These are phyloP conservation scores for Pseudisothecium myosuroides DNA, from an alignment of 225 moss, liverwort and hornwort genomes.

Conservation along the genomic window DNA sequence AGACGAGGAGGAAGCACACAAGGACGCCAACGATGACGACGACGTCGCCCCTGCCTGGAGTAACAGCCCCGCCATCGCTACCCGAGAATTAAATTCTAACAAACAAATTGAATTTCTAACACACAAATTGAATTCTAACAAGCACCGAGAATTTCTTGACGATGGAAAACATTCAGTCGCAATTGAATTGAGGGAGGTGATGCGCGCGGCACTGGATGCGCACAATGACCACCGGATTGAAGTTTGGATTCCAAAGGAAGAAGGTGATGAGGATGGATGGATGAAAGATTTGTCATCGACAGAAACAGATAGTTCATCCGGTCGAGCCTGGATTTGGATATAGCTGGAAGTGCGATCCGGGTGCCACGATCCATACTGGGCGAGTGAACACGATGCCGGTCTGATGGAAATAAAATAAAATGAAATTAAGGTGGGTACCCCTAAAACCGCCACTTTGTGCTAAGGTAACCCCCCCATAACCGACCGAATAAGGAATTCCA, in stretches of 20 bases:
- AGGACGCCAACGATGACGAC: background rate
- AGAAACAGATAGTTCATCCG: background rate
- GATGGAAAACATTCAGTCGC: background rate
- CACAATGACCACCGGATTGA: background rate
- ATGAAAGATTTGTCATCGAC: background rate
- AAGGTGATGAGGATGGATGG: background rate
- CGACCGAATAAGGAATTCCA: too few relatives aligned
- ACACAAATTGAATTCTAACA: background rate
- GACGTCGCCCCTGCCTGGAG: constrained; percentile 12
- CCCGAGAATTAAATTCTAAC: background rate
- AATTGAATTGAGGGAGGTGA: background rate
- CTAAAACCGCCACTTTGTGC: too few relatives aligned
- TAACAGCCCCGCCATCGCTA: constrained; percentile 33
- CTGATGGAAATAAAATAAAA: background rate
- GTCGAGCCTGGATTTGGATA: background rate
- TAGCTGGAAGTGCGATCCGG: background rate
- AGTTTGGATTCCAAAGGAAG: background rate
- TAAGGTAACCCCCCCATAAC: too few relatives aligned
- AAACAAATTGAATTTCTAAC: background rate
- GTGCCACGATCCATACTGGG: background rate
- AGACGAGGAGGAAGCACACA: constrained; percentile 10
- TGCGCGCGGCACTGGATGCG: background rate
- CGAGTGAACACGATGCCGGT: background rate
- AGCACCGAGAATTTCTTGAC: background rate
- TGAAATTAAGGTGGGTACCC: background rate